phyloP scores from a whole-genome alignment of 768 basidiomycete genomes.

The Lactarius sp. region DNA sequence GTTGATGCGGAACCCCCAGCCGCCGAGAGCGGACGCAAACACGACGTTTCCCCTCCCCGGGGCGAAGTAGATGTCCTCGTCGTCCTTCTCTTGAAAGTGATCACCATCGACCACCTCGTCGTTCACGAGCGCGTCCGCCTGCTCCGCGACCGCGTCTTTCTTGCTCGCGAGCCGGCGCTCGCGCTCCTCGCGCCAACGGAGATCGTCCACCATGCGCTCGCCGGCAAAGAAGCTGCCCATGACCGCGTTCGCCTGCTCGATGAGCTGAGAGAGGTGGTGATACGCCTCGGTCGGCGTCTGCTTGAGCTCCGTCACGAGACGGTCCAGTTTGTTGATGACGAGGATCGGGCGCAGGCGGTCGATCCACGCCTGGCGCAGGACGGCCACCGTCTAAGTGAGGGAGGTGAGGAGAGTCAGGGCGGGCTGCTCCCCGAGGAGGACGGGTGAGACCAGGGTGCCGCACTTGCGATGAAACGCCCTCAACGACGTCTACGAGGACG shows the following conservation, averaged over 20 bases:
- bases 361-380: conserved; percentile 90
- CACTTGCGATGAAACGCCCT: conserved; percentile 97
- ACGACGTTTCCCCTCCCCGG: conserved; percentile 94
- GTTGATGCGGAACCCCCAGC: conserved; percentile 94
- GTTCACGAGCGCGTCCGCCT: conserved; percentile 52
- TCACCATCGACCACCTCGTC: conserved; percentile 60
- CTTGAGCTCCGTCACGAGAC: conserved; percentile 89
- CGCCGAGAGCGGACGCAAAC: conserved; percentile 93
- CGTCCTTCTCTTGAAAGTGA: conserved; percentile 91
- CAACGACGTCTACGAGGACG: conserved; percentile 92
- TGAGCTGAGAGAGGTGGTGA: conserved; percentile 86
- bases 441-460: conserved; percentile 27
- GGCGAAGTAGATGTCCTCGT: conserved; percentile 96
- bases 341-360: conserved; percentile 86
- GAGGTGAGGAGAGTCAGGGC: not conserved
- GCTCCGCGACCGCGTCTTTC: conserved; percentile 64
- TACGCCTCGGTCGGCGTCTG: conserved; percentile 89
- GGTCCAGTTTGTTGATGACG: conserved; percentile 95
- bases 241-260: conserved; percentile 97
- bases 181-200: conserved; percentile 89
- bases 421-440: not conserved
- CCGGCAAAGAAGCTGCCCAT: conserved; percentile 96
- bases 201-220: conserved; percentile 95
- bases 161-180: conserved; percentile 75
- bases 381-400: conserved; percentile 75